These are phyloP conservation scores for Ceratocystis ficicola DNA, from an alignment of 2,329 filamentous ascomycete species.

Conservation along the genomic window DNA sequence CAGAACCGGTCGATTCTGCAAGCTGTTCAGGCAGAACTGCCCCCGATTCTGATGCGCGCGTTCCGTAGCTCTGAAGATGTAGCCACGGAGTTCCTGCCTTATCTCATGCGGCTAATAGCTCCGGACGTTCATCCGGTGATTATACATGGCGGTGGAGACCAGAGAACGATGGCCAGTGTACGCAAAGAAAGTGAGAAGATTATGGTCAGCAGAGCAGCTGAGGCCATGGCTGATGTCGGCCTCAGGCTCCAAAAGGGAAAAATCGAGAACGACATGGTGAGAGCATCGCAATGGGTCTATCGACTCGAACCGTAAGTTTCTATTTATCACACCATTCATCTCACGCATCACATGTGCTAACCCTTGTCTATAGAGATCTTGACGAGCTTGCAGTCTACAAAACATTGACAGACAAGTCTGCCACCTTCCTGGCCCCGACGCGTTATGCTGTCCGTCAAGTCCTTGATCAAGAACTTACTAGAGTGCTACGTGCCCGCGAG, in stretches of 20 bases:
- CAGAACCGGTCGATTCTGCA: conserved; percentile 63
- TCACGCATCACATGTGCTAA: conserved; percentile 21
- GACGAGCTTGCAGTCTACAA: conserved; percentile 67
- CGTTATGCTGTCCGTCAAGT: conserved; percentile 92
- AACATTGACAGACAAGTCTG: conserved; percentile 45
- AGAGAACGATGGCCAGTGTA: conserved; percentile 64
- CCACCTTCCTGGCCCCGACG: conserved; percentile 54
- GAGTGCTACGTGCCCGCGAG: conserved; percentile 55
- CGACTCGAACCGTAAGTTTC: conserved; percentile 79
- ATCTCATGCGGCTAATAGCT: conserved; percentile 68
- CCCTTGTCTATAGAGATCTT: conserved; percentile 41
- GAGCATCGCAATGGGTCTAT: conserved; percentile 67
- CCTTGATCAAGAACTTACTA: conserved; percentile 76
- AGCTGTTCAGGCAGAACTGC: conserved; percentile 58
- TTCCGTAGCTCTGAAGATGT: conserved; percentile 72
- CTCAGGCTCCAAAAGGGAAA: conserved; percentile 69
- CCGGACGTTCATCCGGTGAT: conserved; percentile 87
- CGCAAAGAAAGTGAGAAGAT: conserved; percentile 72
- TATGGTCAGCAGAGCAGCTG: conserved; percentile 68
- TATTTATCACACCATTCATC: background rate
- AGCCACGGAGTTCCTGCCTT: conserved; percentile 72
- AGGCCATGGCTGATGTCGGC: conserved; percentile 70
- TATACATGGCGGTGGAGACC: conserved; percentile 51
- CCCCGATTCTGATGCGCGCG: conserved; percentile 57
- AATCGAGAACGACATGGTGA: conserved; percentile 56